A percentile compares a stretch with the other conserved stretches of the same genome.
These are phyloP conservation scores for Aspergillus leporis DNA, from an alignment of 495 filamentous ascomycete species.

Conservation along the genomic window DNA sequence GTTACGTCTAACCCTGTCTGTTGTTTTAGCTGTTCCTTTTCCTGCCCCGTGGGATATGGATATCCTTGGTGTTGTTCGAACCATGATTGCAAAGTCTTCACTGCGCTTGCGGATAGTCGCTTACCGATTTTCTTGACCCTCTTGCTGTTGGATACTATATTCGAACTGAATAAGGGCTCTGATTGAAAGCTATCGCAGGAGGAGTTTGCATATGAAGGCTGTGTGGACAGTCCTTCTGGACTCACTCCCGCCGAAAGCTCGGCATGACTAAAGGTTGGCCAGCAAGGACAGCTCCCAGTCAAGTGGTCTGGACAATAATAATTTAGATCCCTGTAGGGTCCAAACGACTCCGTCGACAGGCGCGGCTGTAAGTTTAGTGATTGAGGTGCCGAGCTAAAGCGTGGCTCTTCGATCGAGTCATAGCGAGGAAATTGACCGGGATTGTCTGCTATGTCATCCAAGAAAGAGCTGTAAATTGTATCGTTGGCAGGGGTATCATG, in stretches of 20 bases:
- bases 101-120: slow-evolving; percentile 13
- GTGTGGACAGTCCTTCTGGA: not conserved
- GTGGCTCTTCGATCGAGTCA: not conserved
- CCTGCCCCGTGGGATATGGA: slow-evolving; percentile 25
- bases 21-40: slow-evolving; percentile 17
- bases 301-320: not conserved
- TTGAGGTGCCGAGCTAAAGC: not conserved
- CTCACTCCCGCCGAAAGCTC: not conserved
- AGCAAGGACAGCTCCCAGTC: not conserved
- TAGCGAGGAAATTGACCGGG: not conserved
- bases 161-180: not conserved
- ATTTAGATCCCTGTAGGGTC: not conserved
- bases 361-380: not conserved
- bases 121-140: not conserved
- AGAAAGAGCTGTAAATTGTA: not conserved
- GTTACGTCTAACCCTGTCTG: slow-evolving; percentile 21
- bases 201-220: not conserved
- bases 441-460: not conserved
- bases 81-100: slow-evolving; percentile 23
- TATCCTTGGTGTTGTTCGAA: slow-evolving; percentile 34
- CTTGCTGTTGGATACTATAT: not conserved
- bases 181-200: not conserved
- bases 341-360: not conserved
- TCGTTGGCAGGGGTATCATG: not conserved
- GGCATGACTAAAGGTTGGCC: not conserved